Percentiles rank a stretch among this genome's conserved stretches.
phyloP scores from a whole-genome alignment of 2,329 filamentous ascomycete species.

The Thelonectria discophora region DNA sequence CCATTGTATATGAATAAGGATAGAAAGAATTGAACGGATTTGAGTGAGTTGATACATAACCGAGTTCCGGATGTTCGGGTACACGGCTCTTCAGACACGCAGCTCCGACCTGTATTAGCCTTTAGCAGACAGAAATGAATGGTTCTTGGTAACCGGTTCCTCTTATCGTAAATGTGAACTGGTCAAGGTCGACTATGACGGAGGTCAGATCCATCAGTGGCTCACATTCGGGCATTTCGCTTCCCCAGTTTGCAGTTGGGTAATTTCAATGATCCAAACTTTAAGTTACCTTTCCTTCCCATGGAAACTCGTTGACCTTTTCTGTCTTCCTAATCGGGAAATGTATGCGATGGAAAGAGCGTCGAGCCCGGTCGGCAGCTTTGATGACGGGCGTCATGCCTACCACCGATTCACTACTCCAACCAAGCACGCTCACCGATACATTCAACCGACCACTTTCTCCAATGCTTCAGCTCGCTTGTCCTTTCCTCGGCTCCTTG shows the following conservation, averaged over 20 bases:
- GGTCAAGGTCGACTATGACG: not conserved
- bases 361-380: not conserved
- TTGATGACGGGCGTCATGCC: not conserved
- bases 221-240: not conserved
- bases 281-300: slow-evolving; percentile 1
- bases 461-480: slow-evolving; percentile 1
- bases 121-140: not conserved
- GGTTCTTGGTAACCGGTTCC: not conserved
- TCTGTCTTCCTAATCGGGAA: not conserved
- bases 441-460: not conserved
- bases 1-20: slow-evolving; percentile 50
- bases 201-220: not conserved
- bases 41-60: slow-evolving; percentile 13
- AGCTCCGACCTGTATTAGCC: not conserved
- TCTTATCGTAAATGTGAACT: not conserved
- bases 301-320: not conserved
- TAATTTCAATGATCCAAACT: not conserved
- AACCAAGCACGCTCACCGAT: too few relatives aligned
- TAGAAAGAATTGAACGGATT: slow-evolving; percentile 35
- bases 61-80: not conserved
- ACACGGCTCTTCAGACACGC: not conserved
- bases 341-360: slow-evolving; percentile 1
- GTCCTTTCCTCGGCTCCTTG: not conserved
- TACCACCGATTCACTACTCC: not conserved
- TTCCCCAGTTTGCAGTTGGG: not conserved